Evolutionary conservation across 495 filamentous ascomycete species (phyloP).

Genomic region (Penicillium psychrofluorescens): DNA sequence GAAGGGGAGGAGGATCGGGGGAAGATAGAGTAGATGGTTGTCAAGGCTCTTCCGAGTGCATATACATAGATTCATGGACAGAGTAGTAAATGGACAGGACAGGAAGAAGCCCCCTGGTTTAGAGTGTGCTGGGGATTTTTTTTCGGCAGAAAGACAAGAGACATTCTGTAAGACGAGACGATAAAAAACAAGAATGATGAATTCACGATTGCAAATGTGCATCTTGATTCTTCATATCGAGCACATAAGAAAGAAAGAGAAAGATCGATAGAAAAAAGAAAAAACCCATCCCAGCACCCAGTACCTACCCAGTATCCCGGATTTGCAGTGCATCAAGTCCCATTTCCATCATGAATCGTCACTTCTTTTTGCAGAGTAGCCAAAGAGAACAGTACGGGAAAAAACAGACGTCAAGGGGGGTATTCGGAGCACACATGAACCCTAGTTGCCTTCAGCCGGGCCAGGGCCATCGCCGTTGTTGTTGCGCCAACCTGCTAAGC

Average conservation of each 20-base stretch:
- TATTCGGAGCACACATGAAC: constrained; percentile 2
- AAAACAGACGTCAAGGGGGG: constrained; percentile 8
- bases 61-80: too few relatives aligned
- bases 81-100: too few relatives aligned
- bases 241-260: not conserved
- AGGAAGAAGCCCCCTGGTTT: too few relatives aligned
- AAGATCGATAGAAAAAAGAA: not conserved
- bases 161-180: constrained; percentile 1
- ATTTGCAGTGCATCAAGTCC: constrained; percentile 6
- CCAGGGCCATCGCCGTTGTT: constrained; percentile 15
- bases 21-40: constrained; percentile 10
- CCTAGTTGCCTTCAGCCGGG: constrained; percentile 17
- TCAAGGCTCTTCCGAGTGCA: too few relatives aligned
- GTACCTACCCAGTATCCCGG: not conserved
- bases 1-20: constrained; percentile 9
- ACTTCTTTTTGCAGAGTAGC: constrained; percentile 7
- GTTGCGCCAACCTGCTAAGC: constrained; percentile 23
- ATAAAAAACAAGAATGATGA: too few relatives aligned
- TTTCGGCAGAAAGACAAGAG: not conserved
- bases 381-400: constrained; percentile 3
- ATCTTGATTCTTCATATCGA: not conserved
- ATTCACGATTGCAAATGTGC: too few relatives aligned
- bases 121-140: too few relatives aligned
- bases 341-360: constrained; percentile 7
- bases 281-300: constrained; percentile 1